Evolutionary conservation across 2,329 filamentous ascomycete species (phyloP).

Genomic region (Epichloe sp.): DNA sequence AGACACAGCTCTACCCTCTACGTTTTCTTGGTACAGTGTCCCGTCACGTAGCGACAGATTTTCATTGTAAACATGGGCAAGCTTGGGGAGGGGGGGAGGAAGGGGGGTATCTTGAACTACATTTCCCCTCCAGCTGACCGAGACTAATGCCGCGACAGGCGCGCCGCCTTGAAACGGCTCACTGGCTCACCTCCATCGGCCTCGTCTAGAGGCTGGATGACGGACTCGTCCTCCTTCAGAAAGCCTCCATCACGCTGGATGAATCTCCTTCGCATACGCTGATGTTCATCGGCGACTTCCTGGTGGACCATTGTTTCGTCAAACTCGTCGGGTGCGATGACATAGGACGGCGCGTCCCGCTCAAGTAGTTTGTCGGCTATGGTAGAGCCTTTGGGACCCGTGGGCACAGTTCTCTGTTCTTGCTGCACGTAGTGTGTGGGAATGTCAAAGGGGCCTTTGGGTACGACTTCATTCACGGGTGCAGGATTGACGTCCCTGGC

Average conservation of each 20-base stretch:
- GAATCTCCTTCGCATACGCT: slow-evolving; percentile 67
- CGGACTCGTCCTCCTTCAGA: slow-evolving; percentile 54
- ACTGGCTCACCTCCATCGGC: slow-evolving; percentile 50
- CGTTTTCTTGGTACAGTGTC: background rate
- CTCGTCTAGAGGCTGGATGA: slow-evolving; percentile 55
- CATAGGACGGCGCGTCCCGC: slow-evolving; percentile 25
- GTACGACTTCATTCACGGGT: slow-evolving; percentile 8
- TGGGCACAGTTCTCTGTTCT: slow-evolving; percentile 26
- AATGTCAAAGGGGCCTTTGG: slow-evolving; percentile 31
- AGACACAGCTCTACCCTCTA: slow-evolving; percentile 4
- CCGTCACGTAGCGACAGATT: background rate
- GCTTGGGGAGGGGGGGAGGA: too few relatives aligned
- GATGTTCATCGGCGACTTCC: slow-evolving; percentile 72
- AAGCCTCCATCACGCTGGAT: slow-evolving; percentile 79
- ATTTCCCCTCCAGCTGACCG: background rate
- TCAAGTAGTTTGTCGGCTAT: slow-evolving; percentile 49
- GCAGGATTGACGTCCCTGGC: slow-evolving; percentile 14
- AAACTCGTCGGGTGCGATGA: slow-evolving; percentile 46
- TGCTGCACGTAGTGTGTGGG: slow-evolving; percentile 26
- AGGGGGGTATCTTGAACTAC: background rate
- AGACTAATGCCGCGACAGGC: slow-evolving; percentile 39
- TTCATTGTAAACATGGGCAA: background rate
- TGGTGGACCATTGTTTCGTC: slow-evolving; percentile 58
- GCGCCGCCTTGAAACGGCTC: slow-evolving; percentile 63
- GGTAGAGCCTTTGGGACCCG: slow-evolving; percentile 38